Evolutionary conservation across 2,329 filamentous ascomycete species (phyloP), one percentile per base, ranked within the genome.

Genomic region (Akanthomyces lecanii): DNA sequence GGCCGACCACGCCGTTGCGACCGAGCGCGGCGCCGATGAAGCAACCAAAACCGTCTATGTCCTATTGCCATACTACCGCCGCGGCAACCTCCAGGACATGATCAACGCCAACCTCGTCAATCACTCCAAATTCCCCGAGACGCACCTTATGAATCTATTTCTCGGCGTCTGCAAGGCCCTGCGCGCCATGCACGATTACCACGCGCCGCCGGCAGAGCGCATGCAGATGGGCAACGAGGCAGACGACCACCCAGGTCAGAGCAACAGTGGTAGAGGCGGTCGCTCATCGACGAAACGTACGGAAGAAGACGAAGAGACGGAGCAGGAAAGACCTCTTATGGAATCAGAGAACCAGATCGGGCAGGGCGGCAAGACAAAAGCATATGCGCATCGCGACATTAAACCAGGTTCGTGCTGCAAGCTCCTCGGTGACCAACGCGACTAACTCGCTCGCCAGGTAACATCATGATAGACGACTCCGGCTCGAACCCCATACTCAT

Each of bases 51-150:
- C 94, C 0, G 95, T 98, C 60, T 99, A 99, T 76, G 95, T 99
- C 65, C 82, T 99, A 50, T 83, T 99, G 23, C 95, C 95, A 14
- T 99, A 98, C 80, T 99, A 97, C 79, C 84, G 92, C 70, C 84
- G 94, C 67, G 95, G 95, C 16, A 99, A 99, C 75, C 83, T 99
- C 44, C 95, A 99, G 78, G 95, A 99, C 77, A 89, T 96, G 73
- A 98, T 99, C 81, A 99, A 99, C 76, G 94, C 95, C 67, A 99
- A 99, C 77, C 81, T 98, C 61, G 94, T 99, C 76, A 98, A 98
- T 76, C 92, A 96, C 74, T 91, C 90, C 44, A 84, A 83, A 58
- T 98, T 99, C 71, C 92, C 94, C 0, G 94, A 98, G 79, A 85
- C 88, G 73, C 84, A 89, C 70, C 81, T 99, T 66, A 94, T 98